These are phyloP conservation scores for Vitis vinifera DNA, from an alignment of 164 flowering plant genomes.

Conservation along the genomic window DNA sequence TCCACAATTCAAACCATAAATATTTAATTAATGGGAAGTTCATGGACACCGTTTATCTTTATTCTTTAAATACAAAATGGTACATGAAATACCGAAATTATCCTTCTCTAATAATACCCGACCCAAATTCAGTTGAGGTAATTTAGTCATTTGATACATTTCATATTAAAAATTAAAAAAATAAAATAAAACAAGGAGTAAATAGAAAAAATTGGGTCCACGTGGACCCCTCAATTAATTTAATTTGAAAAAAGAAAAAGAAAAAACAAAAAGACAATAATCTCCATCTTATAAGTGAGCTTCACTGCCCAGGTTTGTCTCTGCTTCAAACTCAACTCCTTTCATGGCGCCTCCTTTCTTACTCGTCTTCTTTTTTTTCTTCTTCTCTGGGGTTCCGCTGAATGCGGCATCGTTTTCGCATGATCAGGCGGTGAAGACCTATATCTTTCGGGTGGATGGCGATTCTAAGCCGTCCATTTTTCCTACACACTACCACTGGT, in stretches of 20 bases:
- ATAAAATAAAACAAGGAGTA: background rate
- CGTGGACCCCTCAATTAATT: background rate
- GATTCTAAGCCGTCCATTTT: slow-evolving; percentile 76
- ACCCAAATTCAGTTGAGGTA: too few species aligned
- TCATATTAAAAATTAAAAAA: background rate
- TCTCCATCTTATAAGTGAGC: background rate
- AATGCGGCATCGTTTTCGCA: background rate
- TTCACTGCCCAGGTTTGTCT: background rate
- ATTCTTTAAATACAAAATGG: too few species aligned
- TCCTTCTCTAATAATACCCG: too few species aligned
- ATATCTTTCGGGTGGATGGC: slow-evolving; percentile 66
- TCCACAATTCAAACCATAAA: too few species aligned
- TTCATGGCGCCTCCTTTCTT: slow-evolving; percentile 16
- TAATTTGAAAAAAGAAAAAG: background rate
- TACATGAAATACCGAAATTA: too few species aligned
- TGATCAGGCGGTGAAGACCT: slow-evolving; percentile 41
- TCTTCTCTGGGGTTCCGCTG: slow-evolving; percentile 6
- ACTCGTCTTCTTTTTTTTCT: slow-evolving; percentile 13
- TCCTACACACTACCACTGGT: slow-evolving; percentile 87
- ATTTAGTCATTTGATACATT: too few species aligned
- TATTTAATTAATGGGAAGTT: too few species aligned
- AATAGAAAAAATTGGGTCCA: too few species aligned
- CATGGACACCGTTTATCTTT: too few species aligned
- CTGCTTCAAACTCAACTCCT: slow-evolving; percentile 7
- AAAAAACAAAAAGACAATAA: background rate